Evolutionary conservation across 495 filamentous ascomycete genomes (phyloP).

Genomic region (Pyrenula massariospora): DNA sequence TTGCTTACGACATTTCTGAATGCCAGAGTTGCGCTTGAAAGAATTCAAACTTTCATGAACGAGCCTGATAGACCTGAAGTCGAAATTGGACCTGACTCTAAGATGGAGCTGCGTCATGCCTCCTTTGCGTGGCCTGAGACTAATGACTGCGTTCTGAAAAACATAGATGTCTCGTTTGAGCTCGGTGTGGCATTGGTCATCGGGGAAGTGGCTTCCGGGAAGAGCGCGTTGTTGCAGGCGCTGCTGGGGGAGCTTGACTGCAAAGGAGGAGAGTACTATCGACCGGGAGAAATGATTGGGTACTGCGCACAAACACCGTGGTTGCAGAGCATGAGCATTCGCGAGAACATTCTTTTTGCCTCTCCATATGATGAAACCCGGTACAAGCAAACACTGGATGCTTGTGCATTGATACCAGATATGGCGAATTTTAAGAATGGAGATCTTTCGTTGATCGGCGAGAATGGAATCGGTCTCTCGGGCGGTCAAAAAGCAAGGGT

Average conservation of each 20-base stretch:
- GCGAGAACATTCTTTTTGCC: slow-evolving; percentile 74
- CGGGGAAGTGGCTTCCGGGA: slow-evolving; percentile 70
- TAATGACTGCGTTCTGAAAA: slow-evolving; percentile 42
- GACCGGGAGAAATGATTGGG: slow-evolving; percentile 58
- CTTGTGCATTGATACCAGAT: slow-evolving; percentile 54
- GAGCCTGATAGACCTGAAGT: slow-evolving; percentile 61
- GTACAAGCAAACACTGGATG: slow-evolving; percentile 47
- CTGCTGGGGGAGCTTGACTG: slow-evolving; percentile 70
- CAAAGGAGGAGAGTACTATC: slow-evolving; percentile 39
- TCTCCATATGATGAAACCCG: slow-evolving; percentile 52
- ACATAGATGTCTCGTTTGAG: slow-evolving; percentile 48
- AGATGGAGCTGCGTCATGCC: slow-evolving; percentile 44
- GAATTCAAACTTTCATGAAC: slow-evolving; percentile 72
- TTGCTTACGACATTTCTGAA: slow-evolving; percentile 63
- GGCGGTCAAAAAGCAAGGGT: slow-evolving; percentile 63
- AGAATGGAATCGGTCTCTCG: slow-evolving; percentile 56
- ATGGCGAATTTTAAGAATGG: slow-evolving; percentile 51
- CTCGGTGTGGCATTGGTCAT: slow-evolving; percentile 54
- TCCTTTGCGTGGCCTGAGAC: slow-evolving; percentile 71
- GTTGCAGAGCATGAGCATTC: slow-evolving; percentile 84
- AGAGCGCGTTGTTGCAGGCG: slow-evolving; percentile 68
- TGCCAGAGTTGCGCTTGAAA: slow-evolving; percentile 60
- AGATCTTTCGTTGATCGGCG: slow-evolving; percentile 58
- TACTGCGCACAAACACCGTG: slow-evolving; percentile 83
- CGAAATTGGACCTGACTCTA: slow-evolving; percentile 20